Base-by-base conservation (phyloP, 2,329 filamentous ascomycete species). In the Thelonectria rubi region DNA sequence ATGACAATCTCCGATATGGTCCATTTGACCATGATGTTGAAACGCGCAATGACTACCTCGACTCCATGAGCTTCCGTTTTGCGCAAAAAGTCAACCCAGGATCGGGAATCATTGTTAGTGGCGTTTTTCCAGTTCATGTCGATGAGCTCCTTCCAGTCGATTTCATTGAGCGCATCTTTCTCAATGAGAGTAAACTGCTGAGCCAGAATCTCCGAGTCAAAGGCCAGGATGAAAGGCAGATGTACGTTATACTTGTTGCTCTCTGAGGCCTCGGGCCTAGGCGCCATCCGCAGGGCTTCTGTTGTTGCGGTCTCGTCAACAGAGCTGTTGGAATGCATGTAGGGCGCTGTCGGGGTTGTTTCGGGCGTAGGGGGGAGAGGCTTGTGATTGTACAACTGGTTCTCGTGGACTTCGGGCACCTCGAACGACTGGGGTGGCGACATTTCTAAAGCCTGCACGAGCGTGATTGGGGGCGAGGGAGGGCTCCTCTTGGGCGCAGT, bases 21-120 rank as follows among this genome's bases (percentile, higher is more conserved):
- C 92, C 92, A 95, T 75, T 94, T 94, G 63, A 94, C 91, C 80
- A 94, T 91, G 65, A 95, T 86, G 75, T 95, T 95, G 81, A 95
- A 95, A 50, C 92, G 89, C 9, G 92, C 91, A 74, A 94, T 91
- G 49, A 94, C 91, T 20, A 95, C 89, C 72, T 94, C 91, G 39
- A 95, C 90, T 14, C 92, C 92, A 55, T 86, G 86, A 2, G 90
- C 88, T 68, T 92, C 88, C 45, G 88, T 85, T 51, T 88, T 88
- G 54, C 89, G 87, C 42, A 94, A 81, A 72, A 93, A 94, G 45
- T 92, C 89, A 11, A 94, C 91, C 92, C 92, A 95, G 20, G 93
- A 92, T 55, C 88, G 86, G 37, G 88, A 86, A 62, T 89, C 82
- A 51, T 84, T 87, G 49, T 85, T 85, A 15, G 86, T 83, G 17